Conservation (phyloP, 176 grass and related monocot species). For the maize (Zea mays) region DNA sequence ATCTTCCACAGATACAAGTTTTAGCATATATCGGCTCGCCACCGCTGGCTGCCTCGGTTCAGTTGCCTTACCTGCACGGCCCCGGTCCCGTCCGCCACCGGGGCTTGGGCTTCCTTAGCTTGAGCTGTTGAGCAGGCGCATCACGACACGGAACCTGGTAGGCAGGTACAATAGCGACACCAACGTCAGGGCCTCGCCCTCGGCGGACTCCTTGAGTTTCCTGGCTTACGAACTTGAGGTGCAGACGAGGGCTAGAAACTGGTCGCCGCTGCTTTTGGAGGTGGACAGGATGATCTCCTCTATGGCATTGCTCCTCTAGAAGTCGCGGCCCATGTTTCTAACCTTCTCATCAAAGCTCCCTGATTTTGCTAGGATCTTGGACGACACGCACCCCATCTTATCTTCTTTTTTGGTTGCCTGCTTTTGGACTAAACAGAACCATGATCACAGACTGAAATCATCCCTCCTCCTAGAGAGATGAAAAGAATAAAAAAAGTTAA, state of each 20-base stretch:
- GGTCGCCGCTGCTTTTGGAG: conserved; percentile 60
- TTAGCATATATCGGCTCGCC: too few species aligned
- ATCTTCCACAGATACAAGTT: too few species aligned
- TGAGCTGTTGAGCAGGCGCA: too few species aligned
- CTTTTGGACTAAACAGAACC: not conserved
- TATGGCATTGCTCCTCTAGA: conserved; percentile 60
- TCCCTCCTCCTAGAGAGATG: not conserved
- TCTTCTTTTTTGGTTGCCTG: not conserved
- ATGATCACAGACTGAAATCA: not conserved
- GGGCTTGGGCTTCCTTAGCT: too few species aligned
- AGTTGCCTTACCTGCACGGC: too few species aligned
- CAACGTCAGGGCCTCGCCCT: not conserved
- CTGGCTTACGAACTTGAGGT: conserved; percentile 28
- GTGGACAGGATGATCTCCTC: conserved; percentile 71
- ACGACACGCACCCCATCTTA: conserved; percentile 79
- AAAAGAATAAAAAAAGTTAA: not conserved
- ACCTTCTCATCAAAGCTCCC: conserved; percentile 66
- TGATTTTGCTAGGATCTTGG: conserved; percentile 61
- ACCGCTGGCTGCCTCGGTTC: too few species aligned
- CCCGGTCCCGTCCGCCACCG: too few species aligned
- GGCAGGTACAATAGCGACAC: too few species aligned
- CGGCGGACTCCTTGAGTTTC: too few species aligned
- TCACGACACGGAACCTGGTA: too few species aligned
- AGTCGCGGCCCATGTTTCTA: conserved; percentile 37
- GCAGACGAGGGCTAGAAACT: conserved; percentile 63